Evolutionary conservation across 1,284 basidiomycete species (phyloP).

Genomic region (Melampsora abietis-canadensis): DNA sequence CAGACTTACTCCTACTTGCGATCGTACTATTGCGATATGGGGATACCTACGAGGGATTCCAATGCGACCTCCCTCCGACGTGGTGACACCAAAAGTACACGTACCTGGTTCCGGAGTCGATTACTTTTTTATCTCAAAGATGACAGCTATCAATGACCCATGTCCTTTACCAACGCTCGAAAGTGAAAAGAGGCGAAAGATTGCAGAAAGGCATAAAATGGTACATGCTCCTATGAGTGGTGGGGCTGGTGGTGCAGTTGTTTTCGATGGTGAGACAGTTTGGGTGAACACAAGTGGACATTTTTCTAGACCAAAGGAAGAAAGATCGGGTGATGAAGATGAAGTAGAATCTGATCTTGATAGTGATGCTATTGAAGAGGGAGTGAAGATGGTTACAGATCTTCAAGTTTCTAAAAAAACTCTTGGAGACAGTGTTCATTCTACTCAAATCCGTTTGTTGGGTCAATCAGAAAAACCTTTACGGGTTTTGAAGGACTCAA

Average conservation of each 20-base stretch:
- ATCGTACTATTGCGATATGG: slow-evolving; percentile 86
- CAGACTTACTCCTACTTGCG: slow-evolving; percentile 77
- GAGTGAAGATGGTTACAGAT: slow-evolving; percentile 95
- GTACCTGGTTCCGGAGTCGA: slow-evolving; percentile 87
- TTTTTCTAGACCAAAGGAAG: slow-evolving; percentile 66
- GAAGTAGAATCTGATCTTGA: slow-evolving; percentile 48
- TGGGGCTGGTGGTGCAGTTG: slow-evolving; percentile 68
- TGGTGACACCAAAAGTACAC: slow-evolving; percentile 76
- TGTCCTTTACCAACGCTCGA: slow-evolving; percentile 90
- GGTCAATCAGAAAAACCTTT: slow-evolving; percentile 67
- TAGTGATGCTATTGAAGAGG: slow-evolving; percentile 66
- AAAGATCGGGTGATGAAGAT: slow-evolving; percentile 62
- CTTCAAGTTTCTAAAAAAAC: slow-evolving; percentile 81
- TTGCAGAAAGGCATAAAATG: slow-evolving; percentile 92
- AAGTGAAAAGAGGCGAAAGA: slow-evolving; percentile 83
- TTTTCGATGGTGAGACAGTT: slow-evolving; percentile 97
- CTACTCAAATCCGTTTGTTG: slow-evolving; percentile 80
- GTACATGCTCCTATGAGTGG: slow-evolving; percentile 99
- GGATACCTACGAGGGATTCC: slow-evolving; percentile 93
- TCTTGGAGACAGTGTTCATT: slow-evolving; percentile 75
- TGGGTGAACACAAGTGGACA: slow-evolving; percentile 96
- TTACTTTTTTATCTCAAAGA: slow-evolving; percentile 60
- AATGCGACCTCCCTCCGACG: slow-evolving; percentile 59
- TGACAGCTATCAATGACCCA: slow-evolving; percentile 79
- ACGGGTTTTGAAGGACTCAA: slow-evolving; percentile 55